phyloP scores from a whole-genome alignment of 768 basidiomycete genomes.

The Hortiboletus flavorubellus region DNA sequence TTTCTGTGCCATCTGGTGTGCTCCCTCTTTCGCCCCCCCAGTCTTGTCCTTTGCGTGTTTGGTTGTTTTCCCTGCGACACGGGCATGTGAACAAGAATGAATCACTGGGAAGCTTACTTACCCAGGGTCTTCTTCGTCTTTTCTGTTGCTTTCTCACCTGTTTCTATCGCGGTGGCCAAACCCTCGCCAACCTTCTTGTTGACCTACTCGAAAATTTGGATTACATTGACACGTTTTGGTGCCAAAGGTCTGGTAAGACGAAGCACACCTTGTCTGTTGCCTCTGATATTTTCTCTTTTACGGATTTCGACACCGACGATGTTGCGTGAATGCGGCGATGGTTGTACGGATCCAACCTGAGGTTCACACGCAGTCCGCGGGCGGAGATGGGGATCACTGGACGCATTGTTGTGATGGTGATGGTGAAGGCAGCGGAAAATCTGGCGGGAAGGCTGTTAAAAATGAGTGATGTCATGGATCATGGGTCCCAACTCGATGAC shows the following conservation, averaged over 20 bases:
- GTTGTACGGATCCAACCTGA: not conserved
- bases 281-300: slow-evolving; percentile 39
- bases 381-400: not conserved
- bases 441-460: not conserved
- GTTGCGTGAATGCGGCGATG: slow-evolving; percentile 32
- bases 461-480: slow-evolving; percentile 10
- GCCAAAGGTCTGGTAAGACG: not conserved
- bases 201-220: slow-evolving; percentile 25
- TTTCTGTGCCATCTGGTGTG: slow-evolving; percentile 7
- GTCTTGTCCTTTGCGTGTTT: slow-evolving; percentile 2
- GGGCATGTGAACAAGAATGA: not conserved
- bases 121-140: slow-evolving; percentile 38
- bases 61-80: not conserved
- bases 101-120: slow-evolving; percentile 1
- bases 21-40: not conserved
- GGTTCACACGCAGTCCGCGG: not conserved
- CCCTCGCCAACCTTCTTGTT: slow-evolving; percentile 40
- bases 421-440: not conserved
- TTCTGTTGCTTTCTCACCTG: slow-evolving; percentile 38
- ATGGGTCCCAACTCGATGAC: not conserved
- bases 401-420: not conserved
- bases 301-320: slow-evolving; percentile 30
- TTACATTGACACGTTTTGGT: not conserved
- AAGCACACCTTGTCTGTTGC: slow-evolving; percentile 35
- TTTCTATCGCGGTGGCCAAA: slow-evolving; percentile 41